phyloP scores from a whole-genome alignment of 2,329 filamentous ascomycete genomes.

The Fusarium longipes region DNA sequence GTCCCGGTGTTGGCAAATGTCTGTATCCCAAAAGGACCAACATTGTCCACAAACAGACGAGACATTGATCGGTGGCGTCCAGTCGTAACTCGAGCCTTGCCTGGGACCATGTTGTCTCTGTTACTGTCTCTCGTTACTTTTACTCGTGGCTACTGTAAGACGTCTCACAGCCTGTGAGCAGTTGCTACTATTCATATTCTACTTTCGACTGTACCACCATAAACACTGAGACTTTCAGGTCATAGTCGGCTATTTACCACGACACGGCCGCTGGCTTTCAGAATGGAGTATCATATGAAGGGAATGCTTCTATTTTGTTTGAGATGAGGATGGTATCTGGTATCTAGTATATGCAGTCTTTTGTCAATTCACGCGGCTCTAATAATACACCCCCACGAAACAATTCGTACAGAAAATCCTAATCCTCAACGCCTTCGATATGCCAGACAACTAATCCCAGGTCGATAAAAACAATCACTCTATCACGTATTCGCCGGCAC shows the following conservation, averaged over 20 bases:
- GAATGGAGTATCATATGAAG: neutral
- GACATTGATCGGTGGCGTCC: constrained; percentile 36
- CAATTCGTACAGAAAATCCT: constrained; percentile 13
- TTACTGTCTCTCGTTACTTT: constrained; percentile 31
- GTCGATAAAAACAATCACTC: constrained; percentile 4
- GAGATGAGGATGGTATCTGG: constrained; percentile 3
- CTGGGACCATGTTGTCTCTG: constrained; percentile 5
- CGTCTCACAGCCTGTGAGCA: constrained; percentile 13
- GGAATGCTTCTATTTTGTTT: neutral
- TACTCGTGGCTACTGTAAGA: constrained; percentile 29
- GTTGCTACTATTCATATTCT: constrained; percentile 2
- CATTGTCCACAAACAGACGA: constrained; percentile 27
- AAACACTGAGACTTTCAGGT: neutral
- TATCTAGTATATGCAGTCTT: constrained; percentile 35
- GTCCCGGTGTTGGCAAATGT: neutral
- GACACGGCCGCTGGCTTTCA: neutral
- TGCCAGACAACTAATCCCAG: constrained; percentile 14
- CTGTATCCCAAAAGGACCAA: constrained; percentile 3
- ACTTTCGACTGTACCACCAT: constrained; percentile 11
- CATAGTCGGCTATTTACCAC: constrained; percentile 21
- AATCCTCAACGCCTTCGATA: constrained; percentile 39
- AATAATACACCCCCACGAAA: constrained; percentile 21
- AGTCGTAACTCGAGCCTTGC: constrained; percentile 31
- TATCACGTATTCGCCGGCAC: neutral
- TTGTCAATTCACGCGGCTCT: neutral